A percentile compares a stretch with the other conserved stretches of the same genome.
Evolutionary conservation across 1,284 basidiomycete genomes (phyloP).

Genomic region (Moesziomyces sp.): DNA sequence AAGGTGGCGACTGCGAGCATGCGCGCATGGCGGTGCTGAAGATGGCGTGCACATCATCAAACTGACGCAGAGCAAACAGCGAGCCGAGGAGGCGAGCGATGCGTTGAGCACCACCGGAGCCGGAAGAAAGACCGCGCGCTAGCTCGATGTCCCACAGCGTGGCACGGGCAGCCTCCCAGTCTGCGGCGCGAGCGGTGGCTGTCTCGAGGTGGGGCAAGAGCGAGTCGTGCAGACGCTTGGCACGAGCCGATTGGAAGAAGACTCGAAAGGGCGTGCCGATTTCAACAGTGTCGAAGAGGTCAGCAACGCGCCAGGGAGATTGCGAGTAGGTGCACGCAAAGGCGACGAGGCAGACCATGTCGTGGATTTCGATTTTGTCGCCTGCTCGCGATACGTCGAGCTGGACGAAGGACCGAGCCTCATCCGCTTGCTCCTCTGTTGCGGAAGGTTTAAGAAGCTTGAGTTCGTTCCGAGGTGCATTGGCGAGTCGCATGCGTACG

Average conservation of each 20-base stretch:
- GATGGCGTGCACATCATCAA: constrained; percentile 24
- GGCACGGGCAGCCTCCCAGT: constrained; percentile 10
- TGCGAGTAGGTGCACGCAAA: constrained; percentile 13
- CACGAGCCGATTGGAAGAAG: constrained; percentile 42
- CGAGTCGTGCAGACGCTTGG: constrained; percentile 21
- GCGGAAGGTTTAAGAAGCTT: neutral
- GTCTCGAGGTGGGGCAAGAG: neutral
- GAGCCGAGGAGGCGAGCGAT: constrained; percentile 54
- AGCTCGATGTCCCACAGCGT: constrained; percentile 40
- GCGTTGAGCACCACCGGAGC: constrained; percentile 47
- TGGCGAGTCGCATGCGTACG: constrained; percentile 13
- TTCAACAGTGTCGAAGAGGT: constrained; percentile 46
- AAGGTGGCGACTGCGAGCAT: constrained; percentile 11
- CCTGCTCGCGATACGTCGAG: constrained; percentile 17
- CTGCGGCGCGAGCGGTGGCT: neutral
- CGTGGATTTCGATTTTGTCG: constrained; percentile 32
- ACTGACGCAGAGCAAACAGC: constrained; percentile 38
- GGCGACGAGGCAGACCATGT: constrained; percentile 47
- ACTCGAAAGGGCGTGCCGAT: constrained; percentile 52
- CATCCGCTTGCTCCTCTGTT: neutral
- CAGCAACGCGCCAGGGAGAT: constrained; percentile 12
- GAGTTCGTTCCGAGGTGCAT: neutral
- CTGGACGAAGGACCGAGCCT: constrained; percentile 17
- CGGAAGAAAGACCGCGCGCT: constrained; percentile 49
- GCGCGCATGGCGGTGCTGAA: constrained; percentile 47